phyloP scores from a whole-genome alignment of 495 filamentous ascomycete species.

The Neurospora sublineolata region DNA sequence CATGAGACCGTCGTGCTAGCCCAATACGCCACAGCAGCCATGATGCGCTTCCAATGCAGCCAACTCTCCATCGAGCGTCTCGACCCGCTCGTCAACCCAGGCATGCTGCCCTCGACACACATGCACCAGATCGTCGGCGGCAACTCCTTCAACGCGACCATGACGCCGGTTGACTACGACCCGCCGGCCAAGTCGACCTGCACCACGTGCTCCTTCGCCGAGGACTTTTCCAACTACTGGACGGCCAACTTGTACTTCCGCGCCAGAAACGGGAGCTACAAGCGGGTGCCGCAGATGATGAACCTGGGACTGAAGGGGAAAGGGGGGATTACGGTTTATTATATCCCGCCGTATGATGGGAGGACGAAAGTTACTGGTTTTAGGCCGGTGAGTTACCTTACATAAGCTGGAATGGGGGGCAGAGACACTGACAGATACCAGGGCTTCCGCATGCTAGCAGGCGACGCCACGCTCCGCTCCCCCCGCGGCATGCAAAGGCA shows the following conservation, averaged over 20 bases:
- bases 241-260: conserved; percentile 34
- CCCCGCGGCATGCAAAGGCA: conserved; percentile 24
- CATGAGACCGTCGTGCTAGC: conserved; percentile 15
- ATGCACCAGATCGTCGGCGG: conserved; percentile 34
- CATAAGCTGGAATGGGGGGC: no score
- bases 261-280: conserved; percentile 35
- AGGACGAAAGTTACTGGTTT: conserved; percentile 36
- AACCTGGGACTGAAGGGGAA: conserved; percentile 31
- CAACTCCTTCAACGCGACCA: conserved; percentile 32
- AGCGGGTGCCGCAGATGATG: conserved; percentile 35
- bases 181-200: conserved; percentile 25
- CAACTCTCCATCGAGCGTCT: conserved; percentile 33
- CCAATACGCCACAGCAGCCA: conserved; percentile 22
- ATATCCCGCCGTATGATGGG: conserved; percentile 37
- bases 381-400: conserved; percentile 10
- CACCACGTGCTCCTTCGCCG: conserved; percentile 29
- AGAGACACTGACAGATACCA: not conserved
- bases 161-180: conserved; percentile 25
- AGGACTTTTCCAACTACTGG: conserved; percentile 39
- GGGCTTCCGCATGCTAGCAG: conserved; percentile 36
- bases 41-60: conserved; percentile 37
- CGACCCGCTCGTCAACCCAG: conserved; percentile 34
- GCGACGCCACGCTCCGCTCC: conserved; percentile 23
- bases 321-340: conserved; percentile 37
- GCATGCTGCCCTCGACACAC: conserved; percentile 25